Percentiles rank a stretch among this genome's conserved stretches.
These are phyloP conservation scores for Castanea mollissima DNA, from an alignment of 306 rosid genomes.

Conservation along the genomic window DNA sequence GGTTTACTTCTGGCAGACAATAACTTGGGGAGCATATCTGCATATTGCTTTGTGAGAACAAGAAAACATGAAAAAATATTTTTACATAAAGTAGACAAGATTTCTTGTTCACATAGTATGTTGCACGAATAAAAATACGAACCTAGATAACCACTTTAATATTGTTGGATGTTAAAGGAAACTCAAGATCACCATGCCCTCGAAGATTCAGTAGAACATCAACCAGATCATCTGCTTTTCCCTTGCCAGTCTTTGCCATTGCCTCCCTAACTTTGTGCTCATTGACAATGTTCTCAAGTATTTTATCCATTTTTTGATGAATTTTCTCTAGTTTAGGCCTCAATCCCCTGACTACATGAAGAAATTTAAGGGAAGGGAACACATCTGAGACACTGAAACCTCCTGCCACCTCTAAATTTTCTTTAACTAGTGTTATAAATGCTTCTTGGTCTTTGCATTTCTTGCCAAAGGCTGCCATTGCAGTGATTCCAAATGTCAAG, in stretches of 20 bases:
- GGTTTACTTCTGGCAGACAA: no score
- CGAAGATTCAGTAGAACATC: conserved; percentile 19
- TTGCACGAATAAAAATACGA: no score
- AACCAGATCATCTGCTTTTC: neutral
- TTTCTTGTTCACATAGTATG: no score
- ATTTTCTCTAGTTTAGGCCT: conserved; percentile 29
- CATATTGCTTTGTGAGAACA: no score
- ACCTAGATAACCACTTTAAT: conserved; percentile 14
- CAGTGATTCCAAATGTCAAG: neutral
- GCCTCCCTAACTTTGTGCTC: neutral
- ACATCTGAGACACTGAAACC: conserved; percentile 37
- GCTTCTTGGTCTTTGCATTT: conserved; percentile 26
- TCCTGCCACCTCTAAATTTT: neutral
- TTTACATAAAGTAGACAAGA: no score
- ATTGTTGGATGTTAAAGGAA: conserved; percentile 8
- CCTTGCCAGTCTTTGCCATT: neutral
- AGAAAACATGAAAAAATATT: no score
- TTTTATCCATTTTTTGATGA: conserved; percentile 5
- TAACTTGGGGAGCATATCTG: no score
- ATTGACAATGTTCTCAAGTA: conserved; percentile 7
- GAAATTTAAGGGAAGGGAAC: conserved; percentile 38
- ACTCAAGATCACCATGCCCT: neutral
- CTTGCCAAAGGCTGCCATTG: conserved; percentile 22
- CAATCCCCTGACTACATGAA: conserved; percentile 19
- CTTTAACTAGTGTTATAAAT: neutral